Evolutionary conservation across 78 protist genomes (phyloP), one percentile per base, ranked within the genome.

Genomic region (Trichosphaerium sp.): DNA sequence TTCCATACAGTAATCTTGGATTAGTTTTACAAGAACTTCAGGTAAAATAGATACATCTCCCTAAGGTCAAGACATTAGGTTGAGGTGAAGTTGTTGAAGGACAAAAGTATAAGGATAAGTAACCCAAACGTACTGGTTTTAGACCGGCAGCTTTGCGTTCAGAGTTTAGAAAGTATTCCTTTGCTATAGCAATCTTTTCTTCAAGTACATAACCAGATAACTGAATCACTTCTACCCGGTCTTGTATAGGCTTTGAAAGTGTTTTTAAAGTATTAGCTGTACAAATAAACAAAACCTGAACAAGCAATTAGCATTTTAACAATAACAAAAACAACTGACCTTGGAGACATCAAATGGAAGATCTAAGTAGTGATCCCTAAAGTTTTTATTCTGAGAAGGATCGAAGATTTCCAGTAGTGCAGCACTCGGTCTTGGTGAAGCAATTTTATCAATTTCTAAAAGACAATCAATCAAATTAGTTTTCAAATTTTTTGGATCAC

Each of bases 321-420:
- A n/a, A n/a, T n/a, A 18, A n/a, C n/a, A n/a, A n/a, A n/a, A n/a
- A n/a, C n/a, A n/a, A n/a, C n/a, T n/a, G n/a, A 72, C 66, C 69
- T 84, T 84, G 31, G 79, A 66, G 44, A 88, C 42, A 54, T 88
- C 92, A 11, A 78, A 8, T 18, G 90, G 90, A 37, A 88, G 65
- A 59, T 85, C n/a, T n/a, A n/a, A n/a, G n/a, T n/a, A n/a, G n/a
- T n/a, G n/a, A n/a, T n/a, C n/a, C n/a, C n/a, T n/a, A n/a, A n/a
- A n/a, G n/a, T n/a, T n/a, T n/a, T n/a, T n/a, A n/a, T n/a, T n/a
- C n/a, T n/a, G n/a, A n/a, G n/a, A n/a, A n/a, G n/a, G n/a, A n/a
- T n/a, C n/a, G n/a, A n/a, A n/a, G n/a, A n/a, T n/a, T n/a, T n/a
- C n/a, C n/a, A n/a, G n/a, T n/a, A n/a, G n/a, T n/a, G n/a, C n/a